These are phyloP conservation scores for Eimeria maxima DNA, from an alignment of 169 alveolate species.

Conservation along the genomic window DNA sequence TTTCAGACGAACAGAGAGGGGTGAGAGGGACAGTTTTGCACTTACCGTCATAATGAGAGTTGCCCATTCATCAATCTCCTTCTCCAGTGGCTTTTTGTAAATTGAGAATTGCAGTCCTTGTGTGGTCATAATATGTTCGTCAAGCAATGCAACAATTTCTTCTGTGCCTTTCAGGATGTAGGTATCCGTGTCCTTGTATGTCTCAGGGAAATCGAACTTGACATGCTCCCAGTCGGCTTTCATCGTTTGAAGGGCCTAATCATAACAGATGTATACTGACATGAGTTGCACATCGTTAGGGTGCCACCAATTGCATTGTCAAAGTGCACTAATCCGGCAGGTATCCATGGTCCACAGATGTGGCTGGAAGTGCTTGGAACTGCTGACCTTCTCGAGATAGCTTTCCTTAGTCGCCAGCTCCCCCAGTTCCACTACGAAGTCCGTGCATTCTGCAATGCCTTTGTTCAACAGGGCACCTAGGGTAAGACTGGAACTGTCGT, in stretches of 20 bases:
- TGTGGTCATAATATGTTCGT: constrained; percentile 96
- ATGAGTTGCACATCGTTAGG: neutral
- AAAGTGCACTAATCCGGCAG: neutral
- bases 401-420: constrained; percentile 75
- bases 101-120: constrained; percentile 96
- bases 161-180: constrained; percentile 93
- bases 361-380: neutral
- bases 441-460: constrained; percentile 75
- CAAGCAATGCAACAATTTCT: constrained; percentile 94
- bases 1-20: neutral
- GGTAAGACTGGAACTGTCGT: constrained; percentile 39
- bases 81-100: constrained; percentile 96
- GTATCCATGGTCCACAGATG: neutral
- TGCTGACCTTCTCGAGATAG: constrained; percentile 76
- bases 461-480: constrained; percentile 24
- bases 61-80: constrained; percentile 95
- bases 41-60: constrained; percentile 48
- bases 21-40: too few relatives aligned
- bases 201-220: constrained; percentile 90
- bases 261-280: neutral
- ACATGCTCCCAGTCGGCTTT: constrained; percentile 94
- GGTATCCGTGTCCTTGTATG: constrained; percentile 91
- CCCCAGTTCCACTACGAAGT: constrained; percentile 75
- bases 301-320: neutral
- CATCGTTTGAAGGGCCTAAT: constrained; percentile 90